Conservation (phyloP, 2,329 filamentous ascomycete species). For the Paradendryphiella salina region DNA sequence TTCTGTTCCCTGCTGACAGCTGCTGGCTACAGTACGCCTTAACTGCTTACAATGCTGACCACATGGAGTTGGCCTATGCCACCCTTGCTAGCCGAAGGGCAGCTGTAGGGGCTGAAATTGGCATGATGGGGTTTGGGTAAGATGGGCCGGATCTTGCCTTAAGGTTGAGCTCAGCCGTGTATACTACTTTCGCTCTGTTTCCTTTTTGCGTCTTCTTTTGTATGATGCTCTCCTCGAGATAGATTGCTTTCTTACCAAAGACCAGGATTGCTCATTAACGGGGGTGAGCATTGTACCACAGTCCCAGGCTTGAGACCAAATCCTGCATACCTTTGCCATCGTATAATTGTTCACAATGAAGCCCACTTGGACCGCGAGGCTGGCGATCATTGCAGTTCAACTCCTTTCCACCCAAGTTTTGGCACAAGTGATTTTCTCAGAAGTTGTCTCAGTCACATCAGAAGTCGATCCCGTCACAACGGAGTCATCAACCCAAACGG, state of each 20-base stretch:
- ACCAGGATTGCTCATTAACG: not conserved
- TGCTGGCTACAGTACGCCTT: constrained; percentile 4
- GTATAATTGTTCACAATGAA: constrained; percentile 10
- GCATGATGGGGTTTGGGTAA: constrained; percentile 3
- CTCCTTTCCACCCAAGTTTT: constrained; percentile 3
- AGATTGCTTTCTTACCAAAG: not conserved
- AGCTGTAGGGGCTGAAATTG: constrained; percentile 9
- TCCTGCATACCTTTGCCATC: not conserved
- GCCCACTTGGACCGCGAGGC: constrained; percentile 12
- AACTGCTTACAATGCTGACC: not conserved
- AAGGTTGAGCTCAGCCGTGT: constrained; percentile 6
- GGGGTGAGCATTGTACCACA: not conserved
- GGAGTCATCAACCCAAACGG: too few relatives aligned
- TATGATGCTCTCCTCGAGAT: not conserved
- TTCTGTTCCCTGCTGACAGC: constrained; percentile 5
- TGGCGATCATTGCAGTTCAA: constrained; percentile 19
- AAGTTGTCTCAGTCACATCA: not conserved
- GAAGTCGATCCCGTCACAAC: too few relatives aligned
- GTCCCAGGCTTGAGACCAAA: not conserved
- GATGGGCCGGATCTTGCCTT: constrained; percentile 3
- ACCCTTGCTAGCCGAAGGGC: constrained; percentile 1
- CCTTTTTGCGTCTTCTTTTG: not conserved
- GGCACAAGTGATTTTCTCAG: constrained; percentile 5
- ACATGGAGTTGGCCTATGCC: constrained; percentile 8
- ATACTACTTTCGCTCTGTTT: not conserved